Percentiles rank a stretch among this genome's conserved stretches.
phyloP scores from a whole-genome alignment of 2,329 filamentous ascomycete genomes.

The Lecanicillium sp. region DNA sequence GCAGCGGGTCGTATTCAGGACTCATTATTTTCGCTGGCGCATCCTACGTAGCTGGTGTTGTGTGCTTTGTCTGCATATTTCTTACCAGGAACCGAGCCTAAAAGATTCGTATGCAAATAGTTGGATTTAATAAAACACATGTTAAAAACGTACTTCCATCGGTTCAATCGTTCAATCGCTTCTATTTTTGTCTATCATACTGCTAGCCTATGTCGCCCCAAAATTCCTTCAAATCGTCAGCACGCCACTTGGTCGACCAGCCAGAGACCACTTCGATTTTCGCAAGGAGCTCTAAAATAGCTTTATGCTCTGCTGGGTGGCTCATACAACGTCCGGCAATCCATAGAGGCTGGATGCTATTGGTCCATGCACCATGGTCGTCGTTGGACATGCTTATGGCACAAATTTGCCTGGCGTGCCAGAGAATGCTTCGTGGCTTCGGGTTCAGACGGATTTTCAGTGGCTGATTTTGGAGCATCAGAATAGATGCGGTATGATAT shows the following conservation, averaged over 20 bases:
- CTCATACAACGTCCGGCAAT: conserved; percentile 45
- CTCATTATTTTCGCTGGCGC: conserved; percentile 52
- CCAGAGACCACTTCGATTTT: conserved; percentile 44
- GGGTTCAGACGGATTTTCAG: conserved; percentile 29
- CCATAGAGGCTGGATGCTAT: conserved; percentile 46
- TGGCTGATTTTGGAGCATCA: conserved; percentile 41
- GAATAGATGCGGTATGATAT: conserved; percentile 43
- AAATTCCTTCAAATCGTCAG: conserved; percentile 41
- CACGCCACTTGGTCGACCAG: conserved; percentile 45
- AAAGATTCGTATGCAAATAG: no score
- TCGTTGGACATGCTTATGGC: conserved; percentile 45
- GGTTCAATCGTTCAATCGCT: neutral
- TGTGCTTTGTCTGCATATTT: conserved; percentile 1
- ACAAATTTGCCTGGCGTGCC: conserved; percentile 45
- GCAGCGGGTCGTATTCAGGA: conserved; percentile 49
- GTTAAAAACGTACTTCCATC: no score
- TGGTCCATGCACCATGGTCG: conserved; percentile 46
- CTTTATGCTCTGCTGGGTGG: conserved; percentile 32
- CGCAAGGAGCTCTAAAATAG: conserved; percentile 37
- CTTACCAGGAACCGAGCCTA: no score
- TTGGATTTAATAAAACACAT: no score
- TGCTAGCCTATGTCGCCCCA: conserved; percentile 35
- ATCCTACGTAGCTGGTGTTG: conserved; percentile 4
- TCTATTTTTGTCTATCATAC: neutral
- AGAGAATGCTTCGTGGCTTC: conserved; percentile 31